phyloP scores from a whole-genome alignment of 2,329 filamentous ascomycete species.

The Penicillium sp. region DNA sequence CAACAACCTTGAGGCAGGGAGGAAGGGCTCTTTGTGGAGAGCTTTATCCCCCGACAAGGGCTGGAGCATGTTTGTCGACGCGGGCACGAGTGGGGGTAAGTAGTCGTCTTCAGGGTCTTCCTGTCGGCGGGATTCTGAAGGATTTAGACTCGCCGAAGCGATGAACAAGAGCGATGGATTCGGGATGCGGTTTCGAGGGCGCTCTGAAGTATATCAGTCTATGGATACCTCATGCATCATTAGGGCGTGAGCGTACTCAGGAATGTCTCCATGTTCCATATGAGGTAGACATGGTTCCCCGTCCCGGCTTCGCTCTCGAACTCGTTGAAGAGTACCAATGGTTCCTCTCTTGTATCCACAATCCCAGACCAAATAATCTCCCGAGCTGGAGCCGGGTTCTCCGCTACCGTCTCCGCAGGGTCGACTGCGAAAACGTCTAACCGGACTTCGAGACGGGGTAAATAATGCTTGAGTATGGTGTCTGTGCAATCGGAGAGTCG shows the following conservation, averaged over 20 bases:
- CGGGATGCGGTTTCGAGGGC: slow-evolving; percentile 55
- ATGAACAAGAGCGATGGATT: slow-evolving; percentile 60
- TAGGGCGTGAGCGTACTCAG: slow-evolving; percentile 37
- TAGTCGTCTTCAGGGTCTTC: slow-evolving; percentile 51
- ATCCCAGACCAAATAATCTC: slow-evolving; percentile 48
- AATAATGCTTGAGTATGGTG: slow-evolving; percentile 49
- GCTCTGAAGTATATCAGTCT: slow-evolving; percentile 32
- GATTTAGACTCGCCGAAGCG: slow-evolving; percentile 50
- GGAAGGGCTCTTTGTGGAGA: slow-evolving; percentile 53
- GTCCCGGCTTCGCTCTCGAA: slow-evolving; percentile 42
- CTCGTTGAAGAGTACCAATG: slow-evolving; percentile 48
- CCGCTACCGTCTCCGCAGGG: slow-evolving; percentile 44
- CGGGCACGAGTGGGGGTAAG: slow-evolving; percentile 56
- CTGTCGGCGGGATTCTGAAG: slow-evolving; percentile 42
- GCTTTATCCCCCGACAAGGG: slow-evolving; percentile 55
- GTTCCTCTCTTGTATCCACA: slow-evolving; percentile 44
- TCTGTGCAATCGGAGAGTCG: slow-evolving; percentile 54
- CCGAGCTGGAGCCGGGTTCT: slow-evolving; percentile 38
- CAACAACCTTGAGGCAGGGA: slow-evolving; percentile 60
- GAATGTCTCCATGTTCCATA: slow-evolving; percentile 49
- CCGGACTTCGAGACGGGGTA: slow-evolving; percentile 52
- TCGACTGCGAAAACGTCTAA: slow-evolving; percentile 53
- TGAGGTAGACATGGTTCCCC: slow-evolving; percentile 45
- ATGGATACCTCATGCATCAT: not conserved
- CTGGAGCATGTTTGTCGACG: slow-evolving; percentile 61